Conservation (phyloP, 2,329 filamentous ascomycete genomes). For the Aureobasidium pullulans region DNA sequence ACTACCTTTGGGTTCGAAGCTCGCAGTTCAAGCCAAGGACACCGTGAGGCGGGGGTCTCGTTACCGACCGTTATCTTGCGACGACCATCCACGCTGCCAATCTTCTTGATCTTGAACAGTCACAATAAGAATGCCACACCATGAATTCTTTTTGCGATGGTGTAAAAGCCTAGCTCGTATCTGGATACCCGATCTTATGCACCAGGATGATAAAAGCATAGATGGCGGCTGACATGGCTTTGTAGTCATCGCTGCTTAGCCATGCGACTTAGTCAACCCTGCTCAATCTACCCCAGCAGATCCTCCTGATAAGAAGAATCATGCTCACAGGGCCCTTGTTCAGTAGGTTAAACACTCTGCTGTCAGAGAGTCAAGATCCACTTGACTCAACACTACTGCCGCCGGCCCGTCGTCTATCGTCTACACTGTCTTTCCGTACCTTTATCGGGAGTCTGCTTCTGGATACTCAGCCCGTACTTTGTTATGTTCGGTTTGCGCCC, state of each 20-base stretch:
- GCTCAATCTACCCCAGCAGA: conserved; percentile 10
- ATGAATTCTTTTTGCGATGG: not conserved
- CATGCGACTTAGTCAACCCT: conserved; percentile 1
- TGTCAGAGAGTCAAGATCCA: not conserved
- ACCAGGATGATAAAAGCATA: not conserved
- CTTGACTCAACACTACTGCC: not conserved
- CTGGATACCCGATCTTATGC: not conserved
- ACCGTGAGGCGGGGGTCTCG: not conserved
- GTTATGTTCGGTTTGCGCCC: not conserved
- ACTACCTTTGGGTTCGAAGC: no score
- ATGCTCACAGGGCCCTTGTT: not conserved
- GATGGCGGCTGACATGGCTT: not conserved
- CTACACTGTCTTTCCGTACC: not conserved
- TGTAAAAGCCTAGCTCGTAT: not conserved
- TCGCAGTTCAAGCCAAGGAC: no score
- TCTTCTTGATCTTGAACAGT: not conserved
- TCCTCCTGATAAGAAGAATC: not conserved
- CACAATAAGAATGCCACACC: not conserved
- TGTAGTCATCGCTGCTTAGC: conserved; percentile 10
- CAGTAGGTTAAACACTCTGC: not conserved
- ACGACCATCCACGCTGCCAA: not conserved
- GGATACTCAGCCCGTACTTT: not conserved
- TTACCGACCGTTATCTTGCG: not conserved
- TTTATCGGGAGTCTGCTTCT: not conserved
- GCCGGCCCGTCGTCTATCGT: not conserved